phyloP scores from a whole-genome alignment of 2,329 filamentous ascomycete species.

The Proliferodiscus dingleyae region DNA sequence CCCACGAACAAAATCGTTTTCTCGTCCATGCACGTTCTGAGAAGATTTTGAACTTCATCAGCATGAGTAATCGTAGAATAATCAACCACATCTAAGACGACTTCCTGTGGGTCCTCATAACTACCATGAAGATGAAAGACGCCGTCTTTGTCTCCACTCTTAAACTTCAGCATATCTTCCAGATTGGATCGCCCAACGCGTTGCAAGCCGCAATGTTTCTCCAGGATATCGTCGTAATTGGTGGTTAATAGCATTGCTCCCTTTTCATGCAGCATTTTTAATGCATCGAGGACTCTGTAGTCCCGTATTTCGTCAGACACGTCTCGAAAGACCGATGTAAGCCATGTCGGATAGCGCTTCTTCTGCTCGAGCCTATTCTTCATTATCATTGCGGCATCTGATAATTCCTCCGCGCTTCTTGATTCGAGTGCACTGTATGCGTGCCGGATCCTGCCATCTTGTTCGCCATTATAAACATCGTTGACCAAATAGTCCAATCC shows the following conservation, averaged over 20 bases:
- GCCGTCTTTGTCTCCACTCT: neutral
- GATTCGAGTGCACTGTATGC: neutral
- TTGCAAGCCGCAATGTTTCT: neutral
- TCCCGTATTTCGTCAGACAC: neutral
- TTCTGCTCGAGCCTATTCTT: neutral
- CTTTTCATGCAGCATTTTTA: neutral
- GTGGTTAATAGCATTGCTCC: neutral
- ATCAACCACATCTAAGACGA: neutral
- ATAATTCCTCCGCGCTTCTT: neutral
- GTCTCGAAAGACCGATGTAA: neutral
- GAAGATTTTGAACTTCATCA: neutral
- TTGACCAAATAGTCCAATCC: neutral
- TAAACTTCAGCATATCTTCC: neutral
- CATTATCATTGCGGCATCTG: neutral
- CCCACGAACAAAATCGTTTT: neutral
- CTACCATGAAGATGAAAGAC: neutral
- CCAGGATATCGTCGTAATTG: neutral
- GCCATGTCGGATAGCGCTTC: neutral
- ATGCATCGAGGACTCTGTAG: neutral
- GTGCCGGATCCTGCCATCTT: too few relatives aligned
- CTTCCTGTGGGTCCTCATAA: too few relatives aligned
- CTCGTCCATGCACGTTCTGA: neutral
- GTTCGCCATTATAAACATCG: too few relatives aligned
- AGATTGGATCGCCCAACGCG: too few relatives aligned
- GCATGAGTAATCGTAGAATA: neutral